A percentile compares a stretch with the other conserved stretches of the same genome.
These are phyloP conservation scores for Lactarius evosmus DNA, from an alignment of 768 basidiomycete species.

Conservation along the genomic window DNA sequence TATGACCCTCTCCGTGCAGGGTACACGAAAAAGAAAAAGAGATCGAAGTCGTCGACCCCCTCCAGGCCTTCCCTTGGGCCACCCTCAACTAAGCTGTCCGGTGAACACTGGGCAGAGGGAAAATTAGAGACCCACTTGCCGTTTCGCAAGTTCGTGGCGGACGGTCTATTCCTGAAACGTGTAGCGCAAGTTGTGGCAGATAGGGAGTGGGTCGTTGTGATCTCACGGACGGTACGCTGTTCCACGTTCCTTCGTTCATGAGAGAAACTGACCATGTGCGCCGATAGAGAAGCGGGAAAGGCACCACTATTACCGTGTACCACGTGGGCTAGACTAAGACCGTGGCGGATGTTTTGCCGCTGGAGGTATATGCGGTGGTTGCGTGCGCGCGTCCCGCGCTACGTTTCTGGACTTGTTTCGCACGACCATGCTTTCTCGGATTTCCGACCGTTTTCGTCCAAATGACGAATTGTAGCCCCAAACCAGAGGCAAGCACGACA, in stretches of 20 bases:
- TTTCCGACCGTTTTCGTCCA: background rate
- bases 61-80: background rate
- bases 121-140: conserved; percentile 11
- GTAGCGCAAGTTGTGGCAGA: conserved; percentile 6
- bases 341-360: background rate
- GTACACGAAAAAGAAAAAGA: background rate
- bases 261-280: background rate
- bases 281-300: conserved; percentile 1
- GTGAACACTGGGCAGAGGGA: conserved; percentile 6
- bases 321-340: conserved; percentile 10
- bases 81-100: background rate
- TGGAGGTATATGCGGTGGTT: background rate
- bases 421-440: background rate
- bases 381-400: background rate
- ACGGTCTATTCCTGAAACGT: background rate
- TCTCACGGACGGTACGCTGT: conserved; percentile 8
- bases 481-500: too few species aligned
- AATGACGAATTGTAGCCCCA: too few species aligned
- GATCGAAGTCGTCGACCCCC: background rate
- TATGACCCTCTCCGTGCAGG: conserved; percentile 5
- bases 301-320: background rate
- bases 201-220: conserved; percentile 20
- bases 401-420: background rate
- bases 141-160: conserved; percentile 15
- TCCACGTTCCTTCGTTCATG: background rate